Conservation (phyloP, 164 flowering plant species). For the Santalum album region DNA sequence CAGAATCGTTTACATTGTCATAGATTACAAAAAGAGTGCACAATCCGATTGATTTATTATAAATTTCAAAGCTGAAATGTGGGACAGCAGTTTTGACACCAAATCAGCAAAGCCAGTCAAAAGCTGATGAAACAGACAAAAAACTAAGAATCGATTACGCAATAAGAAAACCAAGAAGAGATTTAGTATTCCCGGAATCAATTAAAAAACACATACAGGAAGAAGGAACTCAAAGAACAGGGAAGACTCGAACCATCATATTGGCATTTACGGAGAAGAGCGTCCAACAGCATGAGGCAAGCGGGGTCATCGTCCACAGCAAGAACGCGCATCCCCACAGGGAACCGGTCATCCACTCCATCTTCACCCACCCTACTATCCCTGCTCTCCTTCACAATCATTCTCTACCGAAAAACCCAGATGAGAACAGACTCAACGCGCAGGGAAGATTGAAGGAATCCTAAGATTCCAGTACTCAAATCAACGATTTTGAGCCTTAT, state of each 20-base stretch:
- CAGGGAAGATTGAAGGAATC: too few relatives aligned
- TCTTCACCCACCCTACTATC: slow-evolving; percentile 11
- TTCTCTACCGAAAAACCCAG: slow-evolving; percentile 1
- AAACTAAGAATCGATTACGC: not conserved
- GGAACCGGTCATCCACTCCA: slow-evolving; percentile 27
- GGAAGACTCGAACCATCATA: slow-evolving; percentile 33
- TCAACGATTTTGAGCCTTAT: too few relatives aligned
- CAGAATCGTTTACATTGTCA: too few relatives aligned
- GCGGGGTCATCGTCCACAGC: slow-evolving; percentile 62
- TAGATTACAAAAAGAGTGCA: too few relatives aligned
- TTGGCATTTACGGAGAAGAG: slow-evolving; percentile 42
- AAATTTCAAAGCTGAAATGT: too few relatives aligned
- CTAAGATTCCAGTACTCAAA: too few relatives aligned
- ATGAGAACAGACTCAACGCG: not conserved
- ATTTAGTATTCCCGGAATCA: too few relatives aligned
- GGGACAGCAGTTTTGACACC: too few relatives aligned
- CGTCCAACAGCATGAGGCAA: slow-evolving; percentile 48
- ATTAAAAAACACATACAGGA: too few relatives aligned
- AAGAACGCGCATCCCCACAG: slow-evolving; percentile 62
- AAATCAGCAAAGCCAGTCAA: too few relatives aligned
- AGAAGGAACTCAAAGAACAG: not conserved
- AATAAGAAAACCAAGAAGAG: not conserved
- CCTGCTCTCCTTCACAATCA: slow-evolving; percentile 28
- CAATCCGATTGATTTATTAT: too few relatives aligned
- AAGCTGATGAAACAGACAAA: slow-evolving; percentile 1